Conservation (phyloP, 202 grass and related monocot species). For the Carex arenaria region DNA sequence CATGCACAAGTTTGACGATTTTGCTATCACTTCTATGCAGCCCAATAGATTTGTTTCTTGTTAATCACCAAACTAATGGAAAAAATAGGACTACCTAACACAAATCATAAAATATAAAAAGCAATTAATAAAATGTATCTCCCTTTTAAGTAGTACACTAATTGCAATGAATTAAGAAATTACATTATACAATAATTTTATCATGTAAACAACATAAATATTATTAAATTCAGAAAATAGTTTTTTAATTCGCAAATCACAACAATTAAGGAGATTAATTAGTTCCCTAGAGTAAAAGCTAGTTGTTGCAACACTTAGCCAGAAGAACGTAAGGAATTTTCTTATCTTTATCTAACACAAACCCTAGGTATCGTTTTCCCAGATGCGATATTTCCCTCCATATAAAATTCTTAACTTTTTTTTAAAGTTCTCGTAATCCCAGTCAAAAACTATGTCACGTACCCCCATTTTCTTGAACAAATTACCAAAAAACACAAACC, state of each 20-base stretch:
- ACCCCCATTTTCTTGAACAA: background rate
- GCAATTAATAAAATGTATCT: background rate
- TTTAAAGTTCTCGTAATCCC: background rate
- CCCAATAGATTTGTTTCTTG: background rate
- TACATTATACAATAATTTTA: conserved; percentile 6
- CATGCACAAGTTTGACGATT: background rate
- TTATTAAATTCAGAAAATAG: background rate
- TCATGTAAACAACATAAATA: conserved; percentile 8
- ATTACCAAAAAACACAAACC: conserved; percentile 4
- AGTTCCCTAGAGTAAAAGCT: background rate
- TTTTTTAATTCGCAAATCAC: background rate
- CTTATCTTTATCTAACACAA: conserved; percentile 10
- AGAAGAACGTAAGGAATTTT: background rate
- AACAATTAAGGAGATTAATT: conserved; percentile 4
- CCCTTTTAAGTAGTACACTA: background rate
- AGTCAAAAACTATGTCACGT: background rate
- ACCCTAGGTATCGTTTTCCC: conserved; percentile 13
- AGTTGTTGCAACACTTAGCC: background rate
- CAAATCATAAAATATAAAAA: background rate
- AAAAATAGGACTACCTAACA: background rate
- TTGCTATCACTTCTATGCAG: background rate
- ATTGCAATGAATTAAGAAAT: background rate
- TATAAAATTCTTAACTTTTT: background rate
- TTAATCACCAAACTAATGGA: background rate
- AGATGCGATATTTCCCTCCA: background rate